Conservation (phyloP, 208 protist genomes). For the Leishmania lainsoni region DNA sequence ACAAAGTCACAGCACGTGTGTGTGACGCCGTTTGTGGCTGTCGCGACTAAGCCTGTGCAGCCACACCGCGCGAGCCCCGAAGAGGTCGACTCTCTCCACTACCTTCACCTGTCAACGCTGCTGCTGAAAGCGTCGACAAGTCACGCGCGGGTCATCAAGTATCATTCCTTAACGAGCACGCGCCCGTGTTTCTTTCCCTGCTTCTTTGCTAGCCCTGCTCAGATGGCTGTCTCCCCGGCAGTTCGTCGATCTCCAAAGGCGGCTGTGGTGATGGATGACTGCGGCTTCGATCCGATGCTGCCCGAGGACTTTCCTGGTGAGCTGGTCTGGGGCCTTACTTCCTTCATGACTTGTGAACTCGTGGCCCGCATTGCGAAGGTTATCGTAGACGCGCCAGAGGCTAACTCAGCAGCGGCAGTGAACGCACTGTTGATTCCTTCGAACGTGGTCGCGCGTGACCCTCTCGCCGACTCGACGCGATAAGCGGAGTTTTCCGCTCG, state of each 20-base stretch:
- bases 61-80: constrained; percentile 59
- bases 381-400: background rate
- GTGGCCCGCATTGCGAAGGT: constrained; percentile 52
- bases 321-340: constrained; percentile 86
- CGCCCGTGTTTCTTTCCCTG: constrained; percentile 73
- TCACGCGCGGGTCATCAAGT: constrained; percentile 67
- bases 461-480: background rate
- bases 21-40: constrained; percentile 67
- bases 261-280: constrained; percentile 41
- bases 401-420: background rate
- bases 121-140: constrained; percentile 48
- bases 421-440: constrained; percentile 21
- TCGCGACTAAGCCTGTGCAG: constrained; percentile 33
- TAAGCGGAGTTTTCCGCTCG: background rate
- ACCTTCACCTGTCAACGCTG: constrained; percentile 75
- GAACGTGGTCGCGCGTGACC: constrained; percentile 30
- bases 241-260: constrained; percentile 31
- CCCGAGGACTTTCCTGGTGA: constrained; percentile 72
- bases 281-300: constrained; percentile 53
- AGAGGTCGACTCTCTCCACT: constrained; percentile 85
- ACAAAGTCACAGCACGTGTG: constrained; percentile 24
- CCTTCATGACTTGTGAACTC: constrained; percentile 75
- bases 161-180: constrained; percentile 29
- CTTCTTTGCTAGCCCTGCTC: constrained; percentile 73
- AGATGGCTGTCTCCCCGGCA: constrained; percentile 24